A percentile compares a stretch with the other conserved stretches of the same genome.
Conservation (phyloP, 2,329 filamentous ascomycete species). For the Ceratocystis papillata region DNA sequence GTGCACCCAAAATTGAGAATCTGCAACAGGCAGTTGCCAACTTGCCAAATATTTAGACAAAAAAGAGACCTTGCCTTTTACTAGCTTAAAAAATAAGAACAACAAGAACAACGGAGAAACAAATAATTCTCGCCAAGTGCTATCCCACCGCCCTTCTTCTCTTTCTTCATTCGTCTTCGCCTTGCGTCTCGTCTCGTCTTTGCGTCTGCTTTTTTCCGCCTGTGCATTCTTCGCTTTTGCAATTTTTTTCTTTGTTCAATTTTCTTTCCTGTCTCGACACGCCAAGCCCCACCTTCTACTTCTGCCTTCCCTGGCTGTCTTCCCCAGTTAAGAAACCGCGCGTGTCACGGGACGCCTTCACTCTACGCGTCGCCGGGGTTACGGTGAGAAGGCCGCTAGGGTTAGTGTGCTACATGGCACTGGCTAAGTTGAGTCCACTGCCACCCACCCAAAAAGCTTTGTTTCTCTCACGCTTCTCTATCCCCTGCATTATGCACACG, state of each 20-base stretch:
- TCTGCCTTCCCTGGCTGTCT: not conserved
- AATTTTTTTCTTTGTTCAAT: not conserved
- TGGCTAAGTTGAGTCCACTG: too few relatives aligned
- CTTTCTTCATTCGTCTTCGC: too few relatives aligned
- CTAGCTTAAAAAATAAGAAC: not conserved
- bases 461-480: not conserved
- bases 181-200: not conserved
- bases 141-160: too few relatives aligned
- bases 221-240: constrained; percentile 5
- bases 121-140: not conserved
- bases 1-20: not conserved
- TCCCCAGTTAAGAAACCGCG: not conserved
- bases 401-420: not conserved
- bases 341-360: constrained; percentile 12
- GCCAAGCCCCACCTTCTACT: constrained; percentile 9
- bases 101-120: too few relatives aligned
- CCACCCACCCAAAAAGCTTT: not conserved
- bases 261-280: not conserved
- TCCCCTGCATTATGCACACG: not conserved
- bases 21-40: not conserved
- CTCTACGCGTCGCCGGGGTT: constrained; percentile 13
- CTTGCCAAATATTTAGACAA: not conserved
- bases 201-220: not conserved
- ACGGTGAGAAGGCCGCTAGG: not conserved
- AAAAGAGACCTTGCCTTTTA: not conserved